Base-by-base conservation (phyloP, 192 early-diverging fungal genomes). In the Coemansia reversa region DNA sequence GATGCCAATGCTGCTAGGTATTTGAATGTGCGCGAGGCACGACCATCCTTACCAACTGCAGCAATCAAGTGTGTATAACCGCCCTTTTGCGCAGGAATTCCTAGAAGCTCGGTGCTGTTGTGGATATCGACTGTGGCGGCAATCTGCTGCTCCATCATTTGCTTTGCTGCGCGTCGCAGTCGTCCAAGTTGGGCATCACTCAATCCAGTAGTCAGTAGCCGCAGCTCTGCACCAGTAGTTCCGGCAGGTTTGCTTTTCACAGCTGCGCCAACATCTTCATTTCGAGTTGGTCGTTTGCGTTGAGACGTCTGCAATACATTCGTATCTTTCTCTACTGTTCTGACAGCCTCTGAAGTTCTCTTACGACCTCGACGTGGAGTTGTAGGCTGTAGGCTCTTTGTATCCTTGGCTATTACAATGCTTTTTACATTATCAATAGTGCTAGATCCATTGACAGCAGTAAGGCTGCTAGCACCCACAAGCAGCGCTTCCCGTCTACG, bases 21-120 rank as follows among this genome's bases (percentile, higher is more conserved):
- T 55, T 83, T 83, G 66, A 77, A 77, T 3, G 81, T 83, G 14
- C 81, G 68, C 28, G 80, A 7, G 0, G 69, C 56, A 0, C 66
- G 62, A 16, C 48, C 51, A 29, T 67, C 47, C 35, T 62, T 61
- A 27, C 58, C 65, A 0, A 25, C 51, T 2, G 64, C 32, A 0
- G 75, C 65, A 18, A 83, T 63, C 55, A 83, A 16, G 32, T 83
- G 81, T 16, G 81, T 83, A 22, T 60, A 68, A 7, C 47, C 18
- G 19, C 7, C 23, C 23, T 12, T 22, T 27, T 30, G 39, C 7
- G 52, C 28, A 7, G 63, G 19, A 20, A 42, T 35, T 19, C 25
- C 24, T 6, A 60, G 29, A 19, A 48, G 42, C 23, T 55, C 24
- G n/a, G 27, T 42, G 22, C 12, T 35, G 14, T 19, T 62, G 67